Conservation (phyloP, 192 early-diverging fungal genomes). For the Phycomyces blakesleeanus region DNA sequence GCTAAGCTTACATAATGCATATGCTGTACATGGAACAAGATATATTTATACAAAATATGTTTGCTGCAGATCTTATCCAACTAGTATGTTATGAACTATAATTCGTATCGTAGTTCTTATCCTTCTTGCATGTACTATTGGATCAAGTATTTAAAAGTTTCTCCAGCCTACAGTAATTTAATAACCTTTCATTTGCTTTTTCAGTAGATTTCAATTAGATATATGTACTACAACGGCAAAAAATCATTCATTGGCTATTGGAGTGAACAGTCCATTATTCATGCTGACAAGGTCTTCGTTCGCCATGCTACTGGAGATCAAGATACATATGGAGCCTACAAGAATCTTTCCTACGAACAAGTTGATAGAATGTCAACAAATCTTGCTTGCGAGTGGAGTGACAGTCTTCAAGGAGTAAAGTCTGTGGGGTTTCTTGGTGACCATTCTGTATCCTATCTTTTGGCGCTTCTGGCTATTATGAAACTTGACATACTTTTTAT, state of each 20-base stretch:
- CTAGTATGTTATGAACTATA: no score
- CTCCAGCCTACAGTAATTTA: no score
- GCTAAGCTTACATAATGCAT: no score
- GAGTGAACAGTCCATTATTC: background rate
- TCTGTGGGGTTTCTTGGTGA: constrained; percentile 3
- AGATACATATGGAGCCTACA: background rate
- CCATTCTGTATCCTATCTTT: constrained; percentile 2
- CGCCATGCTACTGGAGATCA: background rate
- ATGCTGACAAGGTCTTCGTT: background rate
- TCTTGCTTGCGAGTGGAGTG: constrained; percentile 6
- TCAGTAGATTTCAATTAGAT: no score
- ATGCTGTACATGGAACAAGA: no score
- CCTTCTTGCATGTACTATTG: no score
- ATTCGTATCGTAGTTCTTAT: no score
- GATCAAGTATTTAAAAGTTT: no score
- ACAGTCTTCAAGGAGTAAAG: background rate
- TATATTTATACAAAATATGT: no score
- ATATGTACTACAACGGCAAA: no score
- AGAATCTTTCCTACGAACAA: constrained; percentile 11
- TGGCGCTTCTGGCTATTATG: constrained; percentile 8
- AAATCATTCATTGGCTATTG: background rate
- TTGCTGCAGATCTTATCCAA: no score
- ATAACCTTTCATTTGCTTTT: no score
- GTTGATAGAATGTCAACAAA: constrained; percentile 14
- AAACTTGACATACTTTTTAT: constrained; percentile 8